Evolutionary conservation across 805 yeast genomes (phyloP), one percentile per base, ranked within the genome.

Genomic region (Cyberlindnera sargentensis): DNA sequence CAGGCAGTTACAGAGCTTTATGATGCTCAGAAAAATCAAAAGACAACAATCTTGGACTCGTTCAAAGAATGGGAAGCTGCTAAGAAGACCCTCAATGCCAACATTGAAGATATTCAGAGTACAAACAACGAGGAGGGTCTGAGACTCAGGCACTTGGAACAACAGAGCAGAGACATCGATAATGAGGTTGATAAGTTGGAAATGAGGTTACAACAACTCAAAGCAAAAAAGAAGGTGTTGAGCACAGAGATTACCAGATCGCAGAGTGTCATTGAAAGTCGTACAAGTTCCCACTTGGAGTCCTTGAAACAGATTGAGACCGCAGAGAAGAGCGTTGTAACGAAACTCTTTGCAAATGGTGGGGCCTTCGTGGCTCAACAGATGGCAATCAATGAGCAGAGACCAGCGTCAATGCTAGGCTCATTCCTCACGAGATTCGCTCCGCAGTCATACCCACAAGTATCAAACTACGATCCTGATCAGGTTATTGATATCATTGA

Each of bases 241-340:
- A 51, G 49, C 9, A 31, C 40, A 6, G 79, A 74, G 53, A 70
- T 73, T 26, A 60, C 59, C 9, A 62, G 62, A 8, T 71, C 77
- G 0, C 67, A 70, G 47, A 71, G 76, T 8, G 68, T 73, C 4
- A 59, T 74, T 27, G 78, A 74, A 44, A 73, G 78, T 49, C 61
- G 65, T 39, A 60, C 76, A 0, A 67, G 76, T 4, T 60, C 64
- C 35, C 69, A 69, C 45, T 64, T 72, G 7, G 68, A 67, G 31
- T 52, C 66, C 27, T 67, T 73, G 38, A 61, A 60, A 27, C 60
- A 58, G 4, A 55, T 72, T 26, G 77, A 73, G 38, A 43, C 34
- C 3, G 49, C 56, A n/a, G 78, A 75, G 15, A 56, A 49, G 37
- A 52, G 51, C 2, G 68, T 70, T 1, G 62, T 72, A 6, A 6